Conservation (phyloP, 129 eudicot species). For the Logfia minima region DNA sequence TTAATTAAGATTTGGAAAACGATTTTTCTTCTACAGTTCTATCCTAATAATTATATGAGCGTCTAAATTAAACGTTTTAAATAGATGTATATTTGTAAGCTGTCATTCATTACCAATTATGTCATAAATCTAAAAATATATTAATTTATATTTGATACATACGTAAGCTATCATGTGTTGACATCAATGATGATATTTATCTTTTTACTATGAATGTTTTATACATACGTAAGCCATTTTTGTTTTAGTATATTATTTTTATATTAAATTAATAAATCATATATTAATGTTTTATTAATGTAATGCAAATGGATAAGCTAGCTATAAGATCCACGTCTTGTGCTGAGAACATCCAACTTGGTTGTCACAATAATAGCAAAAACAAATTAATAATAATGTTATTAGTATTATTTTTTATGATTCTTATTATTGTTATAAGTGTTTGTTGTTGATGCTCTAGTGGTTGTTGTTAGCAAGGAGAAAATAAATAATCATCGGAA, state of each 20-base stretch:
- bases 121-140: background rate
- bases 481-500: background rate
- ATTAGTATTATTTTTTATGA: no score
- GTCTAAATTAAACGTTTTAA: background rate
- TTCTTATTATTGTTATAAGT: no score
- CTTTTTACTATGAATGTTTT: background rate
- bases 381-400: no score
- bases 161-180: slow-evolving; percentile 1
- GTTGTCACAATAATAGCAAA: background rate
- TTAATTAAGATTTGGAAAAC: no score
- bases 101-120: background rate
- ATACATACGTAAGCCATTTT: background rate
- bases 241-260: background rate
- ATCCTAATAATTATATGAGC: background rate
- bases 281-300: background rate
- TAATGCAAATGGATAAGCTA: background rate
- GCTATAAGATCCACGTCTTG: slow-evolving; percentile 2
- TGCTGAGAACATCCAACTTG: background rate
- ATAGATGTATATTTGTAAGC: background rate
- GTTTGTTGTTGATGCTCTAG: no score
- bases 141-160: background rate
- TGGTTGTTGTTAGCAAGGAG: no score
- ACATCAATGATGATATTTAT: background rate
- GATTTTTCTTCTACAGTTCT: no score
- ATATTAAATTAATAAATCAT: no score